These are phyloP conservation scores for sweet orange (Citrus sinensis) DNA, from an alignment of 345 rosid genomes.

Conservation along the genomic window DNA sequence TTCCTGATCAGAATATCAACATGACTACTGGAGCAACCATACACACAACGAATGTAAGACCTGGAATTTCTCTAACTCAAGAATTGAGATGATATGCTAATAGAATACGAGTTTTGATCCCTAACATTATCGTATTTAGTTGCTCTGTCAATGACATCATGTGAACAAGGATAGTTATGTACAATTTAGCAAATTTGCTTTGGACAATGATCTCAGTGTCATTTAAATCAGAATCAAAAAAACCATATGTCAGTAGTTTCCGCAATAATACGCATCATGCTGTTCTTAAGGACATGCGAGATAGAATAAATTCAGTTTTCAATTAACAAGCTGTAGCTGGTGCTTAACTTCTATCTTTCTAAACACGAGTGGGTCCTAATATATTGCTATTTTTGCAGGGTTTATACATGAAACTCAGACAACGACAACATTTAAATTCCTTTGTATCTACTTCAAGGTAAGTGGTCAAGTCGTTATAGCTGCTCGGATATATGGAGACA, in stretches of 20 bases:
- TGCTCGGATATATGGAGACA: background rate
- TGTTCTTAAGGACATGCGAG: background rate
- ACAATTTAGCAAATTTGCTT: too few species aligned
- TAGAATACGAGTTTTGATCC: background rate
- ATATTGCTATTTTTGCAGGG: conserved; percentile 51
- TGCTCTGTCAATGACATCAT: too few species aligned
- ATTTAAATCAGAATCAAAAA: background rate
- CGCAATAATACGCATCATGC: background rate
- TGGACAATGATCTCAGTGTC: too few species aligned
- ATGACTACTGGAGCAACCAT: conserved; percentile 99
- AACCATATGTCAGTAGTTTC: background rate
- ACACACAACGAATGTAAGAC: conserved; percentile 73
- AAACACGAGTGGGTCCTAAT: background rate
- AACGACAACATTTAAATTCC: conserved; percentile 29
- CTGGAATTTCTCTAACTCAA: background rate
- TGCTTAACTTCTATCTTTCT: background rate
- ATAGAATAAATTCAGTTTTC: background rate
- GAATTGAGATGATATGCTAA: background rate
- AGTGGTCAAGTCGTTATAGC: conserved; percentile 11
- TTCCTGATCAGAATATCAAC: conserved; percentile 78
- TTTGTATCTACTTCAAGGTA: conserved; percentile 30
- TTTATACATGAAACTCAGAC: conserved; percentile 71
- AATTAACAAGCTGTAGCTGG: background rate
- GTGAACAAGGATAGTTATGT: too few species aligned
- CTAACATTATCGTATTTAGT: too few species aligned